Base-by-base conservation (phyloP, 1,139 yeast genomes). In the Saccharomycopsis hybrid region DNA sequence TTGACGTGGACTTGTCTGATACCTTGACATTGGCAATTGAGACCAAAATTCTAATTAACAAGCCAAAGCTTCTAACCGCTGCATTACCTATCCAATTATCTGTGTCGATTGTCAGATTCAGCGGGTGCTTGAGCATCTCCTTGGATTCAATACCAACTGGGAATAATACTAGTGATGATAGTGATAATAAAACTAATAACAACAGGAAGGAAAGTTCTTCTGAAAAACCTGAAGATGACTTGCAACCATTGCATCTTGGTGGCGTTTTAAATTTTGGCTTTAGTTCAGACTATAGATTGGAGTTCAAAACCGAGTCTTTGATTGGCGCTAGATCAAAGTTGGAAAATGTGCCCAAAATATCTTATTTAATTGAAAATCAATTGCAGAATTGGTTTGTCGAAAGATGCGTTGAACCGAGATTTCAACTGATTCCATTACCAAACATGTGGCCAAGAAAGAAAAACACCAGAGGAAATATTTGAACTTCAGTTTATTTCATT, bases 251-350 rank as follows among this genome's bases (percentile, higher is more conserved):
- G 13, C 43, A 49, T 11, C 39, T 50, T 4, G 82, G 80, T 4
- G 83, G 92, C 1, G 90, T 88, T 8, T 67, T 92, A 51, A 83
- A 90, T 73, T 83, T 92, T 63, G 86, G 95, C 27, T 90, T 94
- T 63, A 77, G 90, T 1, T 96, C 97, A 0, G 96, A 89, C 62
- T 92, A 87, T 65, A 70, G 90, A 52, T 71, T 94, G 55, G 97
- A 92, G 61, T 88, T 92, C 64, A 82, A 85, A 33, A 82, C 89
- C 29, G 82, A 83, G 59, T 87, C 96, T 0, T 69, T 90, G 45
- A 88, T 94, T 49, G 99, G 99, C 0, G 85, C 97, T 0, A 74
- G 96, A 49, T 90, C 97, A 0, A 84, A 92, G 62, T 71, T 94
- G 40, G 96, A 90, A 65, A 92, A 94, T 61, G 89, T 92, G 11